Evolutionary conservation across 768 basidiomycete genomes (phyloP), one percentile per base, ranked within the genome.

Genomic region (Phylloporus sp.): DNA sequence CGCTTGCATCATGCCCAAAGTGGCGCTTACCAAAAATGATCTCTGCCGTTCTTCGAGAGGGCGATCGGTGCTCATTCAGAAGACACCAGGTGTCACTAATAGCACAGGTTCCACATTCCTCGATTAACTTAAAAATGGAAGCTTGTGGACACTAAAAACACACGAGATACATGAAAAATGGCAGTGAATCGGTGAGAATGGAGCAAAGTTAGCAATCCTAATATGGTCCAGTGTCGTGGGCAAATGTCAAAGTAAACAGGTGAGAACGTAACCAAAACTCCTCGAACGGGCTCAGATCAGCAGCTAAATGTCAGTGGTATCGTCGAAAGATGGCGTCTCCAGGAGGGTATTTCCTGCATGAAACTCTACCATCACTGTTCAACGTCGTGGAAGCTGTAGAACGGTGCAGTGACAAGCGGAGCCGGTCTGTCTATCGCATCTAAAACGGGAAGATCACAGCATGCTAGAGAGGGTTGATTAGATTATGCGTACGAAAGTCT

Each of bases 241-340:
- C n/a, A n/a, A n/a, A n/a, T n/a, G n/a, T n/a, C n/a, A n/a, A n/a
- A n/a, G n/a, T n/a, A n/a, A n/a, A n/a, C n/a, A n/a, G n/a, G n/a
- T n/a, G n/a, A n/a, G n/a, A n/a, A n/a, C 9, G n/a, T 23, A 34
- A 29, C 41, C 21, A 33, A 26, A 38, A 20, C 21, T 20, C 28
- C 37, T 36, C 29, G 10, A 17, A 22, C 10, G 9, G 14, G 18
- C 23, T 41, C 24, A n/a, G n/a, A 27, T 39, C 35, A 29, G 18
- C 26, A 54, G 23, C 37, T 36, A 47, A 31, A 43, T 48, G 35
- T 42, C 24, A 42, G 41, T 43, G 52, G 51, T 55, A 53, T 58
- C 46, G 18, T 40, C 28, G 40, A 36, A 38, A 38, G 35, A 34
- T 28, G 23, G 29, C 23, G 20, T 47, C 44, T 29, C 27, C 44